phyloP scores from a whole-genome alignment of 768 basidiomycete genomes.

The Termitomyces sp. region DNA sequence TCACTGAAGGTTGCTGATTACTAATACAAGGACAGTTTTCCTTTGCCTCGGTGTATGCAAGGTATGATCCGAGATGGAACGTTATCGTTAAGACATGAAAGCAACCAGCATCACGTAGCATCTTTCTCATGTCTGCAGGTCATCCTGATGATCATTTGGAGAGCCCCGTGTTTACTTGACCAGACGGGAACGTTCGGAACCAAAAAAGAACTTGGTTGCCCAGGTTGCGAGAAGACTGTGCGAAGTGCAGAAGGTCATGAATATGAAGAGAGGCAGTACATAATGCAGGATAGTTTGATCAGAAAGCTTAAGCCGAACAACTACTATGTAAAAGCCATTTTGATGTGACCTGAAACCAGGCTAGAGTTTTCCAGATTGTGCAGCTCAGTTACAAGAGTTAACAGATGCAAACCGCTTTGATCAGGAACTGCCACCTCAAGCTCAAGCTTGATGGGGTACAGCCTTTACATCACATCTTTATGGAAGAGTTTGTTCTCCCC shows the following conservation, averaged over 20 bases:
- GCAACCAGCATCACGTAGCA: not conserved
- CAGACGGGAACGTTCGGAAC: not conserved
- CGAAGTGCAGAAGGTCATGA: not conserved
- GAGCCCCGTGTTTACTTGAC: not conserved
- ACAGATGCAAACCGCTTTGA: not conserved
- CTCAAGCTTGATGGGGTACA: not conserved
- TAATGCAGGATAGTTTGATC: not conserved
- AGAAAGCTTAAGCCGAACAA: not conserved
- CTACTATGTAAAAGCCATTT: not conserved
- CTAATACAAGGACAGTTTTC: not conserved
- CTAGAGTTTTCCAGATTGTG: not conserved
- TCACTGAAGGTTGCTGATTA: not conserved
- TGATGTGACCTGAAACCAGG: not conserved
- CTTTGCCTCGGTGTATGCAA: not conserved
- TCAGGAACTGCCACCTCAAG: not conserved
- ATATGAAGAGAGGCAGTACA: not conserved
- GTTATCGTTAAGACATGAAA: not conserved
- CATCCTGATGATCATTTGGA: not conserved
- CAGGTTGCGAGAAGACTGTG: not conserved
- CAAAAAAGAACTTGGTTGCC: not conserved
- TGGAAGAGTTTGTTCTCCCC: not conserved
- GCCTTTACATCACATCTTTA: conserved; percentile 6
- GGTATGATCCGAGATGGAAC: not conserved
- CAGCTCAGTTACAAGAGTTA: not conserved
- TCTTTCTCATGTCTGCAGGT: not conserved